Evolutionary conservation across 768 basidiomycete species (phyloP), one percentile per base, ranked within the genome.

Genomic region (Coprinellus aureogranulatus): DNA sequence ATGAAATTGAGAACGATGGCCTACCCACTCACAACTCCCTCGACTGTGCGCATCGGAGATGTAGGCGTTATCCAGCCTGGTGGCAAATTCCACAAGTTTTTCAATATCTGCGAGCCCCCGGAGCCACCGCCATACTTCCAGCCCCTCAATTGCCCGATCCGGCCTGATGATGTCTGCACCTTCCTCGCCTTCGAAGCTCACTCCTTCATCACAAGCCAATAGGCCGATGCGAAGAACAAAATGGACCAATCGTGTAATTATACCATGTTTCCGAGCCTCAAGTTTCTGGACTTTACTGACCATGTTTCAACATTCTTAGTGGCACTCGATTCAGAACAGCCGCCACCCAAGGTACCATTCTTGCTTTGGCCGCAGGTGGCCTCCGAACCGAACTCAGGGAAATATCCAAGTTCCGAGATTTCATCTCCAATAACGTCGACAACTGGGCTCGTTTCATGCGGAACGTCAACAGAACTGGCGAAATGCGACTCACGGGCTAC

Each of bases 41-140:
- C 52, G 1, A 52, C 51, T 3, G 23, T 58, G 2, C 45, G 51
- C 14, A 53, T 58, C 14, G 57, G 57, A 14, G 57, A 58, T 40
- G 51, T 58, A 2, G 52, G 52, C 31, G 28, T 53, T 44, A 11
- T 58, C 31, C 18, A 50, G 8, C 16, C 51, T 12, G 45, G 27
- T 28, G 57, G 57, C 20, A 30, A 28, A 4, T 30, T 58, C 44
- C 41, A 53, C 20, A 30, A 48, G n/a, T 31, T 30, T 26, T 58
- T 58, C 57, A 58, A 58, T 34, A 53, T 58, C 44, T 46, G 31
- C 18, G 42, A 31, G 27, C 57, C 50, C 16, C 18, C 22, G 3
- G 57, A 58, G 18, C 41, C 53, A 14, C 57, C 57, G 11, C 57
- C 52, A 18, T 58, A 58, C 34, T 53, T 58, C 30, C 25, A 25